A percentile compares a stretch with the other conserved stretches of the same genome.
These are phyloP conservation scores for Dendrobium nobile DNA, from an alignment of 106 monocot species.

Conservation along the genomic window DNA sequence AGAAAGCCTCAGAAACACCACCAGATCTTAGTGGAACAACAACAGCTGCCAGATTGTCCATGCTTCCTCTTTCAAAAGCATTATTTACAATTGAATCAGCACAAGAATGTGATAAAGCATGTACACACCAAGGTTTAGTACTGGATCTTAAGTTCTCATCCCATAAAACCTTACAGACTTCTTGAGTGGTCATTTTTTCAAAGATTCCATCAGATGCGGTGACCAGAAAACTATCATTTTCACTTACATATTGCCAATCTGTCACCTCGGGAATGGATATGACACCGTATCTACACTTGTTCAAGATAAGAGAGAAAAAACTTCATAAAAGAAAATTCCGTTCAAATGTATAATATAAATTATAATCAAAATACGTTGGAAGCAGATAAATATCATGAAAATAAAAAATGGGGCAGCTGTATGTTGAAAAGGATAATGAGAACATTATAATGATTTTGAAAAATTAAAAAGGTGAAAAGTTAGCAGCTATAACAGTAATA, in stretches of 20 bases:
- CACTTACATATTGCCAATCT: constrained; percentile 56
- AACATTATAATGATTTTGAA: not conserved
- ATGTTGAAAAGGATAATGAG: not conserved
- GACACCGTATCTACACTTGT: constrained; percentile 67
- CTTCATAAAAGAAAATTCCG: not conserved
- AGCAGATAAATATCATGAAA: not conserved
- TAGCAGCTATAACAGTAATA: not conserved
- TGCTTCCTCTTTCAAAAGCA: constrained; percentile 71
- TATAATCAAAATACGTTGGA: not conserved
- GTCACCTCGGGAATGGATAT: constrained; percentile 78
- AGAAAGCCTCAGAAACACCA: constrained; percentile 13
- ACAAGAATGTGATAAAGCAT: constrained; percentile 21
- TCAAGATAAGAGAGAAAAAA: constrained; percentile 16
- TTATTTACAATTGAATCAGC: constrained; percentile 51
- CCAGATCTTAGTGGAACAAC: constrained; percentile 51
- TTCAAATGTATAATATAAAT: not conserved
- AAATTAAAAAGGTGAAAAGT: not conserved
- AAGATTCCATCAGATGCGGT: constrained; percentile 85
- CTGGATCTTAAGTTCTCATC: constrained; percentile 27
- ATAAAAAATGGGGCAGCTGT: not conserved
- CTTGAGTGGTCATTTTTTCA: constrained; percentile 80
- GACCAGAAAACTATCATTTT: constrained; percentile 66
- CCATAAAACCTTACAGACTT: constrained; percentile 69
- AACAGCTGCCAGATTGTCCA: constrained; percentile 72
- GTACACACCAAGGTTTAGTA: constrained; percentile 12